phyloP scores from a whole-genome alignment of 345 rosid species.

The Sonneratia alba region DNA sequence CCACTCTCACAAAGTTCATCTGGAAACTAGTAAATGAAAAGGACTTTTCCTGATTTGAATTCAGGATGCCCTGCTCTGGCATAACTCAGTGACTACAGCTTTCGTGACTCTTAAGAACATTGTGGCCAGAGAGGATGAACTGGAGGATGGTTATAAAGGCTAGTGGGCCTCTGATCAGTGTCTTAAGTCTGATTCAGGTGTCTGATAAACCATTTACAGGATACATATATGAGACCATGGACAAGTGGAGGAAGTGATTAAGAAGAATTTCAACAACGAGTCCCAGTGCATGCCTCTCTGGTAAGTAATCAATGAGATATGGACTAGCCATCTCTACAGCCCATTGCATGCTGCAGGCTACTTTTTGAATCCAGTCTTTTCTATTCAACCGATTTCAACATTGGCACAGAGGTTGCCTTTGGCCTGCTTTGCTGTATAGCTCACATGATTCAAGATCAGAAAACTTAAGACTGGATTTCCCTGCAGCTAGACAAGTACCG shows the following conservation, averaged over 20 bases:
- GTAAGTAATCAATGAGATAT: slow-evolving; percentile 53
- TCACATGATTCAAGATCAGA: slow-evolving; percentile 24
- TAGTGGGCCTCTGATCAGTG: slow-evolving; percentile 34
- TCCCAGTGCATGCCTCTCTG: slow-evolving; percentile 34
- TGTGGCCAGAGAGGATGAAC: slow-evolving; percentile 24
- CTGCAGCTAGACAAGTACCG: slow-evolving; percentile 36
- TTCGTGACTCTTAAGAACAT: slow-evolving; percentile 24
- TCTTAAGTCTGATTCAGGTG: slow-evolving; percentile 24
- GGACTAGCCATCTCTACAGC: slow-evolving; percentile 38
- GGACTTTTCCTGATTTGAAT: neutral
- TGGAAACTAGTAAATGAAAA: neutral
- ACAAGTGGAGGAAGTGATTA: slow-evolving; percentile 45
- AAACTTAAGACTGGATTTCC: slow-evolving; percentile 19
- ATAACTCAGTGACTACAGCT: slow-evolving; percentile 7
- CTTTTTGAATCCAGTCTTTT: slow-evolving; percentile 48
- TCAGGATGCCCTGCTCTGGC: neutral
- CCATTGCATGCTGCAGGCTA: slow-evolving; percentile 70
- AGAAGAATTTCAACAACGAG: slow-evolving; percentile 18
- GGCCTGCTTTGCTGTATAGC: slow-evolving; percentile 37
- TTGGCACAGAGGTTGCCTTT: slow-evolving; percentile 33
- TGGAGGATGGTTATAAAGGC: slow-evolving; percentile 34
- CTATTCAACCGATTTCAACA: slow-evolving; percentile 36
- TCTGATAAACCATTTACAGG: slow-evolving; percentile 36
- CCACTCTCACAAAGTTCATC: slow-evolving; percentile 24
- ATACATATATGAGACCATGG: slow-evolving; percentile 53